Evolutionary conservation across 345 rosid species (phyloP), one percentile per base, ranked within the genome.

Genomic region (Populus euphratica): DNA sequence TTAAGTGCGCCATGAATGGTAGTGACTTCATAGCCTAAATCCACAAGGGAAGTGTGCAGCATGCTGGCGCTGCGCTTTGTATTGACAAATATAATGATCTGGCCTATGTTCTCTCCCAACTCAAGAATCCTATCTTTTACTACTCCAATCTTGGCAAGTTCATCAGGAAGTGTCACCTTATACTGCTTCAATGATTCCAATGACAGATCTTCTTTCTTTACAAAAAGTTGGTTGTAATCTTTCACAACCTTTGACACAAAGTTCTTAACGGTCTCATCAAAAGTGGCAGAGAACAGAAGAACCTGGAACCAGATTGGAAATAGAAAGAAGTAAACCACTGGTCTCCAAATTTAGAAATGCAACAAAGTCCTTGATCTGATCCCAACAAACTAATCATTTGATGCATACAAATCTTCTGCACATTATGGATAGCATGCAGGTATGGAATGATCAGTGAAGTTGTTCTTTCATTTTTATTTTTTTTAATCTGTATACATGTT

Each of bases 261-360:
- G 75, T 92, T 86, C 86, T 88, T 96, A 75, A 96, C 99, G 3
- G 78, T 74, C 63, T 96, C 98, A 20, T 86, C 89, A 74, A 96
- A 93, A 18, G 99, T 96, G 27, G 99, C 98, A 74, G 99, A 96
- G 82, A 96, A 93, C 29, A 96, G 86, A 78, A 96, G 95, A 78
- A 92, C 93, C 98, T 93, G 85, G 21, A 65, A 70, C 73, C 10
- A 68, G 38, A 65, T 65, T 44, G 25, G 65, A 59, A 65, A 75
- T 38, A 70, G 25, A 70, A 5, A 21, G 33, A 70, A 47, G 73
- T 61, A 35, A 69, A 14, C 56, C 4, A 63, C 25, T 61, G 16
- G 59, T 69, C 47, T 21, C 25, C 33, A 67, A 21, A 23, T 68
- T 54, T 25, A 23, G 8, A 39, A 16, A 47, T 41, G 50, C 17